phyloP scores from a whole-genome alignment of 2,329 filamentous ascomycete species.

The Raffaelea arxii region DNA sequence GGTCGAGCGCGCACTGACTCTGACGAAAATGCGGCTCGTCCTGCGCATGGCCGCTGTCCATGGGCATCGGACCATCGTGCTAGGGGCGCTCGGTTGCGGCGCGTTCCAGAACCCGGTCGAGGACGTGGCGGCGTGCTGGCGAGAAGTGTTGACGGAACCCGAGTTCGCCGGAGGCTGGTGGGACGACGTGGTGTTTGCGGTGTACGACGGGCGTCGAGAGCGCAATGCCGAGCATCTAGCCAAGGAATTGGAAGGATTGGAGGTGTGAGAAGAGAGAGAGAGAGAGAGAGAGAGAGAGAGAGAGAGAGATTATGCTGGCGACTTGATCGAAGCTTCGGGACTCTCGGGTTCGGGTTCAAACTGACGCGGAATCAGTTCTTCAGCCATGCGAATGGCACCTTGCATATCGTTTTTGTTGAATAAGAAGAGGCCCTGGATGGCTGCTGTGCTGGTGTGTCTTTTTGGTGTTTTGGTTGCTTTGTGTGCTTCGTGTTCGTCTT shows the following conservation, averaged over 20 bases:
- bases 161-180: conserved; percentile 59
- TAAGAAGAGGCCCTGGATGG: conserved; percentile 86
- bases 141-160: conserved; percentile 46
- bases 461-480: too few relatives aligned
- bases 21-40: conserved; percentile 52
- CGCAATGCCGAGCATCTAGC: conserved; percentile 43
- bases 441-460: conserved; percentile 69
- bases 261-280: conserved; percentile 13
- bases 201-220: conserved; percentile 35
- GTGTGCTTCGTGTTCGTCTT: conserved; percentile 10
- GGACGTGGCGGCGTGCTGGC: conserved; percentile 54
- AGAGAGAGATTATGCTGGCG: conserved; percentile 21
- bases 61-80: conserved; percentile 48
- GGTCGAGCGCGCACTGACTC: conserved; percentile 42
- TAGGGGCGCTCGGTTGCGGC: conserved; percentile 62
- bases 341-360: conserved; percentile 39
- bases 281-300: background rate
- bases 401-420: conserved; percentile 90
- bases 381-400: conserved; percentile 74
- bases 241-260: conserved; percentile 24
- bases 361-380: conserved; percentile 50
- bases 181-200: conserved; percentile 54
- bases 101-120: conserved; percentile 52
- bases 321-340: conserved; percentile 30
- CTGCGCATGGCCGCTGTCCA: conserved; percentile 49